Percentiles rank a stretch among this genome's conserved stretches.
Evolutionary conservation across 371 early-diverging fungal species (phyloP).

Genomic region (Capniomyces stellatus): DNA sequence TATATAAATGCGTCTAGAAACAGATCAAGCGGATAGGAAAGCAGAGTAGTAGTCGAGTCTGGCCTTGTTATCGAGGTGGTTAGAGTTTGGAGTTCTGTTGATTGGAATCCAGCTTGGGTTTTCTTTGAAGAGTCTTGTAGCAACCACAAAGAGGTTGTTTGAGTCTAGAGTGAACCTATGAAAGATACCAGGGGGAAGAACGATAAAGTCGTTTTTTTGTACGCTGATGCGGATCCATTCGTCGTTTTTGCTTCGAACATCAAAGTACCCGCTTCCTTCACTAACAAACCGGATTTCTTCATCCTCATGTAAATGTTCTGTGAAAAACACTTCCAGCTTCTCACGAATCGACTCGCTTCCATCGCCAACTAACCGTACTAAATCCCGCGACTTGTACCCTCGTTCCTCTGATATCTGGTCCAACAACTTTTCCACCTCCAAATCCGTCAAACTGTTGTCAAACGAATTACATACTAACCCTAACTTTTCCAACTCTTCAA

Average conservation of each 20-base stretch:
- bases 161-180: slow-evolving; percentile 91
- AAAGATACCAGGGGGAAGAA: slow-evolving; percentile 89
- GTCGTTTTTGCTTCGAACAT: slow-evolving; percentile 56
- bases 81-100: slow-evolving; percentile 39
- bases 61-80: slow-evolving; percentile 4
- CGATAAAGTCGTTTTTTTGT: slow-evolving; percentile 61
- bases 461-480: not conserved
- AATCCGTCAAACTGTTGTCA: not conserved
- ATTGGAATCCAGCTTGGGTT: slow-evolving; percentile 87
- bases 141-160: slow-evolving; percentile 63
- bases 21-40: too few relatives aligned
- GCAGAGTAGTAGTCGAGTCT: not conserved
- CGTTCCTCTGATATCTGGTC: slow-evolving; percentile 53
- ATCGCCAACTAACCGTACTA: slow-evolving; percentile 56
- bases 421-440: slow-evolving; percentile 22
- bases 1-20: too few relatives aligned
- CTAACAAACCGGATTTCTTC: slow-evolving; percentile 89
- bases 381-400: slow-evolving; percentile 76
- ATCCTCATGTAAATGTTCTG: slow-evolving; percentile 91
- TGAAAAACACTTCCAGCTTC: slow-evolving; percentile 84
- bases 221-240: slow-evolving; percentile 78
- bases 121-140: slow-evolving; percentile 64
- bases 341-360: slow-evolving; percentile 63
- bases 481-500: not conserved
- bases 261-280: slow-evolving; percentile 82